Conservation (phyloP, 2,329 filamentous ascomycete species). For the Calonectria pseudoreteaudii region DNA sequence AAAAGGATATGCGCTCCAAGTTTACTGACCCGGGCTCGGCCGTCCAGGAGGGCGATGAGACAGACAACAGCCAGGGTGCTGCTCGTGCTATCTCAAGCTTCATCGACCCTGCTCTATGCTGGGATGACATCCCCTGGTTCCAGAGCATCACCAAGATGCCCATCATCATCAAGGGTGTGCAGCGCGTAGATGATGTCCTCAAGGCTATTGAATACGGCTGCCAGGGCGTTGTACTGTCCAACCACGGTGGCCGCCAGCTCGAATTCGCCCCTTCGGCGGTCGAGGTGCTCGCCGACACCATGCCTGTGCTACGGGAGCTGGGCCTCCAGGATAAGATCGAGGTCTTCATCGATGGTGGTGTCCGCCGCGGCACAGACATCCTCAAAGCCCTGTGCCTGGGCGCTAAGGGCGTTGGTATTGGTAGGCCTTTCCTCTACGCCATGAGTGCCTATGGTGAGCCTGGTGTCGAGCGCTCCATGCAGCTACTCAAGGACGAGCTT, state of each 20-base stretch:
- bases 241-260: slow-evolving; percentile 94
- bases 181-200: slow-evolving; percentile 94
- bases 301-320: slow-evolving; percentile 83
- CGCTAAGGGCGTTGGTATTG: slow-evolving; percentile 92
- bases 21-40: slow-evolving; percentile 86
- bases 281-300: slow-evolving; percentile 92
- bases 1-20: slow-evolving; percentile 98
- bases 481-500: slow-evolving; percentile 93
- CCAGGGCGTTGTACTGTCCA: slow-evolving; percentile 92
- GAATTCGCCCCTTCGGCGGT: slow-evolving; percentile 91
- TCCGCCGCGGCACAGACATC: slow-evolving; percentile 92
- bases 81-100: slow-evolving; percentile 95
- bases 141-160: slow-evolving; percentile 90
- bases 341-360: slow-evolving; percentile 90
- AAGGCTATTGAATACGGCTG: slow-evolving; percentile 85
- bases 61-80: slow-evolving; percentile 91
- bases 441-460: slow-evolving; percentile 92
- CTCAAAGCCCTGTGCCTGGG: slow-evolving; percentile 95
- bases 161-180: slow-evolving; percentile 95
- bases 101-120: slow-evolving; percentile 93
- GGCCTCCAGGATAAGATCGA: slow-evolving; percentile 84
- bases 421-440: slow-evolving; percentile 93
- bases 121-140: slow-evolving; percentile 97
- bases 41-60: slow-evolving; percentile 80
- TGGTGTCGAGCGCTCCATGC: slow-evolving; percentile 93